These are phyloP conservation scores for Tricholoma bakamatsutake DNA, from an alignment of 768 basidiomycete genomes.

Conservation along the genomic window DNA sequence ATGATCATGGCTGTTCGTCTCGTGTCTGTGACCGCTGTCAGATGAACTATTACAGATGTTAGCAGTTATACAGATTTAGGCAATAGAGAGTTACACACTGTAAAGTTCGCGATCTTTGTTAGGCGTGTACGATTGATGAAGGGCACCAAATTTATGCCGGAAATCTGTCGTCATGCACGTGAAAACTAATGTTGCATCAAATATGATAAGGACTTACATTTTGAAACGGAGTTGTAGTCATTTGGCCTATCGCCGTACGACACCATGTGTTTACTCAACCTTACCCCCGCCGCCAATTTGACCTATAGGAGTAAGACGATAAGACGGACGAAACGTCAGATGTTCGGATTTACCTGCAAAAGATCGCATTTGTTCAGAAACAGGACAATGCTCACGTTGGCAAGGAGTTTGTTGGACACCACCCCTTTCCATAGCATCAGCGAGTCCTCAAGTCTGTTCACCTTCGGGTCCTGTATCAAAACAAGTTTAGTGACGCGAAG, in stretches of 20 bases:
- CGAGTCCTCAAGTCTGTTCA: constrained; percentile 80
- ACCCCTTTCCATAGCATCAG: constrained; percentile 69
- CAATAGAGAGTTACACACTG: constrained; percentile 37
- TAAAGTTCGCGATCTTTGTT: constrained; percentile 71
- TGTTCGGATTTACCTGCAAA: constrained; percentile 43
- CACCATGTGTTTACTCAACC: constrained; percentile 60
- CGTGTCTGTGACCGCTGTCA: constrained; percentile 81
- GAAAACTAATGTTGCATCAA: not conserved
- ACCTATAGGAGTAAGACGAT: constrained; percentile 31
- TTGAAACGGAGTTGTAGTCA: constrained; percentile 70
- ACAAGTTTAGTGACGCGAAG: constrained; percentile 5
- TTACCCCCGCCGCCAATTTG: constrained; percentile 74
- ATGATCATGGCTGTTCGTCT: constrained; percentile 70
- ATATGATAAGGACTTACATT: constrained; percentile 43
- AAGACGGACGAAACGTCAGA: not conserved
- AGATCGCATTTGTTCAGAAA: constrained; percentile 83
- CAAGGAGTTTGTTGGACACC: constrained; percentile 66
- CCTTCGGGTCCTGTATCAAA: constrained; percentile 51
- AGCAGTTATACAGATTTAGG: not conserved
- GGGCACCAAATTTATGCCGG: constrained; percentile 60
- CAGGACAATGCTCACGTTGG: constrained; percentile 70
- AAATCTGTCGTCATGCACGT: constrained; percentile 45
- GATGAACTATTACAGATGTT: constrained; percentile 47
- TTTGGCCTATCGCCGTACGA: constrained; percentile 73
- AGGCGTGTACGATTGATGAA: constrained; percentile 63